Conservation (phyloP, 2,329 filamentous ascomycete genomes). For the Stagonosporopsis rhizophila region DNA sequence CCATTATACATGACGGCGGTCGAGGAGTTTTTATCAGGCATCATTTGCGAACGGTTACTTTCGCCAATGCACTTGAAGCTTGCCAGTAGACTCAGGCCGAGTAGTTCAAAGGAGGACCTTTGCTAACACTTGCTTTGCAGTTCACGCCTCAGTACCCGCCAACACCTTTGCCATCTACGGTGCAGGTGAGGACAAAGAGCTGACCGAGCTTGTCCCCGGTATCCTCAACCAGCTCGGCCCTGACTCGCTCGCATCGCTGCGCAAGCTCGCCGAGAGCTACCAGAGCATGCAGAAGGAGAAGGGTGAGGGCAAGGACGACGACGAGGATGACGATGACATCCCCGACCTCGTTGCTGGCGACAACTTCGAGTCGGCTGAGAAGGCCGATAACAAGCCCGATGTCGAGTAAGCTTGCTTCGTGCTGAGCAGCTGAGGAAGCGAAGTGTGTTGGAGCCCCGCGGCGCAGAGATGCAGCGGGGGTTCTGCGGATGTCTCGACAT, state of each 20-base stretch:
- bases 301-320: conserved; percentile 71
- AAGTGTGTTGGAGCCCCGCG: conserved; percentile 28
- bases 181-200: conserved; percentile 98
- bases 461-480: conserved; percentile 28
- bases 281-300: conserved; percentile 98
- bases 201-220: conserved; percentile 97
- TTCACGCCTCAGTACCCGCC: conserved; percentile 94
- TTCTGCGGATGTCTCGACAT: conserved; percentile 17
- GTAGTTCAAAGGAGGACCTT: background rate
- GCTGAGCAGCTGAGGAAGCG: conserved; percentile 19
- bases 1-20: background rate
- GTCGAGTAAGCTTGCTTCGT: conserved; percentile 71
- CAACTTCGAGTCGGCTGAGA: conserved; percentile 81
- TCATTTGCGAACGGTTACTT: background rate
- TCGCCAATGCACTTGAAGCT: background rate
- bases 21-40: conserved; percentile 1
- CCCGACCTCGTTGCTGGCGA: conserved; percentile 95
- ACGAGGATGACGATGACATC: conserved; percentile 81
- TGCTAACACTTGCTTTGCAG: conserved; percentile 57
- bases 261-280: conserved; percentile 99
- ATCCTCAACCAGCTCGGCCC: conserved; percentile 99
- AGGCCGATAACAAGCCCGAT: conserved; percentile 63
- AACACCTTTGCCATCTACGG: conserved; percentile 99
- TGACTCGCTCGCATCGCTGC: conserved; percentile 94
- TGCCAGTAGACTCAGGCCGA: background rate